These are phyloP conservation scores for Pythium dissimile DNA, from an alignment of 352 stramenopile genomes.

Conservation along the genomic window DNA sequence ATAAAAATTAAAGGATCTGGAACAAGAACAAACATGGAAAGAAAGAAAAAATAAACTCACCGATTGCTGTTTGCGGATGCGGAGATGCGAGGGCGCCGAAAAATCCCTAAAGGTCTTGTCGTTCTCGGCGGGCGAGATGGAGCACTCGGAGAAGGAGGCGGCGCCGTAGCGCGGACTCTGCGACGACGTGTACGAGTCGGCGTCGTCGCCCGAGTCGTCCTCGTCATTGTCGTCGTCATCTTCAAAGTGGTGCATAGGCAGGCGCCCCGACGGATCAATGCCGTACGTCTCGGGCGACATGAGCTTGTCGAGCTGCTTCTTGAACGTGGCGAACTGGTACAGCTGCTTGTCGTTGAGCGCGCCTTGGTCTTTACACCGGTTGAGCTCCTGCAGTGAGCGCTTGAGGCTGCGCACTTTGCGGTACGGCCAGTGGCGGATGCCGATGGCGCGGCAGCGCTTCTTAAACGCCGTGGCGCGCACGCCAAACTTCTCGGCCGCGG, in stretches of 20 bases:
- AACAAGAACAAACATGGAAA: too few species aligned
- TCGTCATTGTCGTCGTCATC: constrained; percentile 45
- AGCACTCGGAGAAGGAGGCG: constrained; percentile 47
- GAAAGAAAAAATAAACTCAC: constrained; percentile 28
- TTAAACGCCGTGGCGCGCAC: constrained; percentile 61
- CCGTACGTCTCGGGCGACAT: constrained; percentile 77
- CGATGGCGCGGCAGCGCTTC: constrained; percentile 54
- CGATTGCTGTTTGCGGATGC: constrained; percentile 43
- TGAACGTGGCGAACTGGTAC: constrained; percentile 58
- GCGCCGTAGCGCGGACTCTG: constrained; percentile 43
- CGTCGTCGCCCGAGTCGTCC: constrained; percentile 51
- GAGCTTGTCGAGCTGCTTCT: constrained; percentile 71
- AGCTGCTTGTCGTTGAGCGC: constrained; percentile 76
- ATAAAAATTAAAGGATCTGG: constrained; percentile 7
- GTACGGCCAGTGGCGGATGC: constrained; percentile 63
- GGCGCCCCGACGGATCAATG: constrained; percentile 62
- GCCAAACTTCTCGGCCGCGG: constrained; percentile 56
- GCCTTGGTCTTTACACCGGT: constrained; percentile 57
- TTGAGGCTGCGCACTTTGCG: constrained; percentile 60
- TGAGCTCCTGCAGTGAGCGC: constrained; percentile 52
- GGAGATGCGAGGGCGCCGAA: constrained; percentile 37
- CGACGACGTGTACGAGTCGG: constrained; percentile 32
- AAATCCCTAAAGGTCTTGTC: constrained; percentile 48
- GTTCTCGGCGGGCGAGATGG: constrained; percentile 42
- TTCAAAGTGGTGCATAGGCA: constrained; percentile 42